phyloP scores from a whole-genome alignment of 768 basidiomycete genomes.

The Collybiopsis confluens region DNA sequence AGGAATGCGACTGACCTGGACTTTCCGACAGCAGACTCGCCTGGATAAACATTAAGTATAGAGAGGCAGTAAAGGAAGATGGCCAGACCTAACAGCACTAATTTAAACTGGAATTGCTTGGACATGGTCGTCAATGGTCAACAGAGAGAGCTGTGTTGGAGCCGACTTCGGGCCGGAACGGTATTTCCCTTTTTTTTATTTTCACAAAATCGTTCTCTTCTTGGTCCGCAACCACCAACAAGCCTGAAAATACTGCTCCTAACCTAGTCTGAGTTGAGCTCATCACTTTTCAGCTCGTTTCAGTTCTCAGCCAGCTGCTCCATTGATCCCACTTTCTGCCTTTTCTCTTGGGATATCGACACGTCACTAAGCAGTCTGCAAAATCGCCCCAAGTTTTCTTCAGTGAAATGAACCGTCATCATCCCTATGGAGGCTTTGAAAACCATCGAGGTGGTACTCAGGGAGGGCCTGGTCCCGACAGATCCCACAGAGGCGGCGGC shows the following conservation, averaged over 20 bases:
- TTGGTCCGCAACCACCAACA: constrained; percentile 9
- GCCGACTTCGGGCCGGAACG: not conserved
- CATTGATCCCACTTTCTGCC: constrained; percentile 22
- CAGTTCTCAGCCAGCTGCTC: not conserved
- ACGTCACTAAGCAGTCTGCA: constrained; percentile 14
- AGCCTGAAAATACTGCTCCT: constrained; percentile 1
- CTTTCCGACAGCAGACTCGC: constrained; percentile 98
- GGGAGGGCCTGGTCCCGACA: constrained; percentile 66
- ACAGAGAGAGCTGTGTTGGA: too few relatives aligned
- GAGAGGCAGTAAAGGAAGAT: constrained; percentile 17
- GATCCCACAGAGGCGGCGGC: constrained; percentile 62
- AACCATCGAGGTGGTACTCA: constrained; percentile 61
- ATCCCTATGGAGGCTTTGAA: constrained; percentile 67
- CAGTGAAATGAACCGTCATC: constrained; percentile 77
- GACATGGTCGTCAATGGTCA: constrained; percentile 56
- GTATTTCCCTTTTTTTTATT: not conserved
- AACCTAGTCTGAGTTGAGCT: constrained; percentile 21
- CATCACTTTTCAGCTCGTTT: constrained; percentile 7
- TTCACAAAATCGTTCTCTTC: not conserved
- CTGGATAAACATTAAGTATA: constrained; percentile 33
- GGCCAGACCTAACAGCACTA: constrained; percentile 83
- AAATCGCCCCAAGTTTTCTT: constrained; percentile 15
- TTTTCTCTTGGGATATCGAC: constrained; percentile 5
- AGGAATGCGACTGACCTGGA: constrained; percentile 56
- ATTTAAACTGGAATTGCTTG: constrained; percentile 92